Evolutionary conservation across 2,329 filamentous ascomycete species (phyloP), one percentile per base, ranked within the genome.

Genomic region (Monosporascus cannonballus): DNA sequence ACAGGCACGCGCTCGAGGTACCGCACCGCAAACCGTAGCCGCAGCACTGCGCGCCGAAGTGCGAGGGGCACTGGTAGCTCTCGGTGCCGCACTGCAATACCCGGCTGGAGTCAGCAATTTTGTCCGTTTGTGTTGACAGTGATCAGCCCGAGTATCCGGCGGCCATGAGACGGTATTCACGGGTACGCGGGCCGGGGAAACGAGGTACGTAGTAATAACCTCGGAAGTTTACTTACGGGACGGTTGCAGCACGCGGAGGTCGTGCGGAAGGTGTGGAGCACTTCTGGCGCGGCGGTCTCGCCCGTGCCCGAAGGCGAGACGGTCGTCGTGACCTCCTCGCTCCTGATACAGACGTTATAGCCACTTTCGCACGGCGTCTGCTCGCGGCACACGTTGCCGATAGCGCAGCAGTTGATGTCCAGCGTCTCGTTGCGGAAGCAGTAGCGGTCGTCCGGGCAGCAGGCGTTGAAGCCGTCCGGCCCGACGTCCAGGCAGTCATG

Each of bases 41-140:
- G 59, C 80, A 83, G 66, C 80, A 83, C 48, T 71, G 70, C 18
- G 73, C 73, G 52, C 79, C 77, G 27, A 76, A 69, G 2, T 52
- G 59, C 8, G 53, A 36, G 18, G 76, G 66, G 58, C 79, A 83
- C 24, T 69, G 68, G 58, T 74, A 81, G 47, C 63, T 59, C 8
- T 64, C 58, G 7, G 59, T 64, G 39, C 53, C 47, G 39, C 68
- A 66, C 30, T 34, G 30, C 30, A 34, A 34, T 5, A 14, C 30
- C 30, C 30, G 11, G 30, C 30, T 14, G 4, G 9, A 5, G 11
- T 34, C 30, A 34, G 30, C 30, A 14, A 34, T 14, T 34, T 34
- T 14, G 30, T 34, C 4, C 11, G 30, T 14, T 14, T 34, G 11
- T 1, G 11, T 14, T 34, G 11, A 34, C 30, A 14, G 30, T 34